A percentile compares a stretch with the other conserved stretches of the same genome.
Evolutionary conservation across 192 early-diverging fungal genomes (phyloP).

Genomic region (Coemansia sp.): DNA sequence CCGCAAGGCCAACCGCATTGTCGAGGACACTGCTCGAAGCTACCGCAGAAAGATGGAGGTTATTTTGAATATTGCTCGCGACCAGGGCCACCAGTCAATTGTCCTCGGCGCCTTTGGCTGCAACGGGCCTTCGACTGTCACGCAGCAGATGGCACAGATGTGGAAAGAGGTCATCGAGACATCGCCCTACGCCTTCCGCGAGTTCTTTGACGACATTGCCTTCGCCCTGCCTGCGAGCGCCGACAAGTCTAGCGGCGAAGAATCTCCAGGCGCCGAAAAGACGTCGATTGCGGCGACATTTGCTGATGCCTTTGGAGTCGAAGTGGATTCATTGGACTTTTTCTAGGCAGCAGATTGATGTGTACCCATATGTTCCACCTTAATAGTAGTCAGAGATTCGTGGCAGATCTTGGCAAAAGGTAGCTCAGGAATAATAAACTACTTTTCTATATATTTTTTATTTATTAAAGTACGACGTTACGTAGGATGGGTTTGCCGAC

Average conservation of each 20-base stretch:
- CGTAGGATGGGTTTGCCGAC: conserved; percentile 63
- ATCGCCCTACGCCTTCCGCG: conserved; percentile 52
- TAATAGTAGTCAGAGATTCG: background rate
- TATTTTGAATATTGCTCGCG: conserved; percentile 51
- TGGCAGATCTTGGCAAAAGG: background rate
- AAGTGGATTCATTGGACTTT: conserved; percentile 51
- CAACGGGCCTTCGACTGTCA: conserved; percentile 33
- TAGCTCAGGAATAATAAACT: background rate
- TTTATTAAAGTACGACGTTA: background rate
- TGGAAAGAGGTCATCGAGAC: conserved; percentile 55
- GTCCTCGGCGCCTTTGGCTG: conserved; percentile 57
- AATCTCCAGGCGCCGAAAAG: conserved; percentile 29
- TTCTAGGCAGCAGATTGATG: conserved; percentile 24
- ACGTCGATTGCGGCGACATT: conserved; percentile 38
- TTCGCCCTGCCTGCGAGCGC: conserved; percentile 38
- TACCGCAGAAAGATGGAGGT: conserved; percentile 56
- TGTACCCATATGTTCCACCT: background rate
- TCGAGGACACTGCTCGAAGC: conserved; percentile 49
- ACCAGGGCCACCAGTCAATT: conserved; percentile 54
- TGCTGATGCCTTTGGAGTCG: conserved; percentile 44
- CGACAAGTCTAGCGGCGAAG: conserved; percentile 29
- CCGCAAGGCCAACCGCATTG: conserved; percentile 47
- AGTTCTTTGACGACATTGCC: conserved; percentile 56
- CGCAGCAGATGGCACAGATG: conserved; percentile 46
- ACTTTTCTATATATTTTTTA: background rate